A percentile compares a stretch with the other conserved stretches of the same genome.
These are phyloP conservation scores for Trichoderma koningiopsis DNA, from an alignment of 2,329 filamentous ascomycete species.

Conservation along the genomic window DNA sequence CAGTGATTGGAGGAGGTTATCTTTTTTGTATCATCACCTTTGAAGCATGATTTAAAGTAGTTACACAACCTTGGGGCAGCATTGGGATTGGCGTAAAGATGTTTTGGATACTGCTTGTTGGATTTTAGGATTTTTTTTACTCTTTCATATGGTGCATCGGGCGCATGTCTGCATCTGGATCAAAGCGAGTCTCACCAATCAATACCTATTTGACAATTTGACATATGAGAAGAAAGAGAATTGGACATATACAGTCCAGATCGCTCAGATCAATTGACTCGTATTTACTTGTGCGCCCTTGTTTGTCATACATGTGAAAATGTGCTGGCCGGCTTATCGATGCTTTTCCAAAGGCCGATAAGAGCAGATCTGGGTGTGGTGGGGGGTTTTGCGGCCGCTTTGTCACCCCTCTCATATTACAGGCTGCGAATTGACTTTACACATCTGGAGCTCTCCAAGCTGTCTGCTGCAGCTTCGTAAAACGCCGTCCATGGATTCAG, in stretches of 20 bases:
- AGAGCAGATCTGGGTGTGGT: not conserved
- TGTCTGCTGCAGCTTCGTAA: not conserved
- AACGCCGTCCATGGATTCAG: constrained; percentile 46
- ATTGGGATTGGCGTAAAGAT: not conserved
- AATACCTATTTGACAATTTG: not conserved
- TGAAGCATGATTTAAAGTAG: not conserved
- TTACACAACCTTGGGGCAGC: not conserved
- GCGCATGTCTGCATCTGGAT: not conserved
- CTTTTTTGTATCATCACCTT: not conserved
- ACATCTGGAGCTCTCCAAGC: not conserved
- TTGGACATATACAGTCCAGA: not conserved
- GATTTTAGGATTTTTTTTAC: not conserved
- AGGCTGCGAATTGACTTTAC: not conserved
- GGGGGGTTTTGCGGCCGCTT: constrained; percentile 1
- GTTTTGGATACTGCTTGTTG: not conserved
- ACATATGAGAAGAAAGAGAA: not conserved
- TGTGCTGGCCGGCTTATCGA: constrained; percentile 2
- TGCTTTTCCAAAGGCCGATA: not conserved
- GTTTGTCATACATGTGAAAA: not conserved
- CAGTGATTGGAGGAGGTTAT: not conserved
- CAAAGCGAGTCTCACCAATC: not conserved
- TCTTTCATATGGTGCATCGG: not conserved
- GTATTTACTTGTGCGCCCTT: not conserved
- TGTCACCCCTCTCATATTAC: not conserved
- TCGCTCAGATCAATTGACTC: not conserved